Base-by-base conservation (phyloP, 2,329 filamentous ascomycete species). In the Amylocarpus encephaloides region DNA sequence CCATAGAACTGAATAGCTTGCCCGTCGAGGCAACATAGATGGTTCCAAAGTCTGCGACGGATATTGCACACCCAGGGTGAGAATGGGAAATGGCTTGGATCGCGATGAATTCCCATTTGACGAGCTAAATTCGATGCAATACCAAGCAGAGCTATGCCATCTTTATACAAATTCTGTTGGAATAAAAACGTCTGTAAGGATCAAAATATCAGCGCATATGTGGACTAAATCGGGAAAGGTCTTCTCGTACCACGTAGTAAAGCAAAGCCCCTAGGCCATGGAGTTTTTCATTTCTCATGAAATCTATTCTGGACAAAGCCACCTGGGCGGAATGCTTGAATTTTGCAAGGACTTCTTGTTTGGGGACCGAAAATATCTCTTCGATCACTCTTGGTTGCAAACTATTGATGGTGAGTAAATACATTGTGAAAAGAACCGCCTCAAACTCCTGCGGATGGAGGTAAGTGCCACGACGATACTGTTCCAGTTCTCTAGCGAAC, bases 371-470 rank as follows among this genome's bases (percentile, higher is more conserved):
- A 50, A 52, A 67, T 48, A 42, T 40, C 32, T 43, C 50, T 46
- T 55, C 46, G 9, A 54, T 73, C 76, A 62, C 75, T 75, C 5
- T 71, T 68, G 11, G 82, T 76, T 30, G 72, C 73, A 56, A 85
- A 69, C 35, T 77, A 80, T 16, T 76, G 50, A 82, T 66, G 13
- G 79, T 78, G 60, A 79, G 73, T 44, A 79, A 68, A 59, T 83
- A 84, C 19, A 83, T 76, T 55, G 77, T 70, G 63, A 86, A 87
- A 72, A 87, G 79, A 30, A 88, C 70, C 1, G 79, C 80, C 61
- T 86, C 82, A 16, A 86, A 73, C n/a, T 75, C 74, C 45, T 49
- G 16, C 49, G 63, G 33, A 16, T 50, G 34, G 49, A 72, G 74
- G 6, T 53, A 49, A 1, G 52, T 52, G 6, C 55, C 53, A 44